Evolutionary conservation across 1,284 basidiomycete genomes (phyloP), one percentile per base, ranked within the genome.

Genomic region (Veloboletus limbatus): DNA sequence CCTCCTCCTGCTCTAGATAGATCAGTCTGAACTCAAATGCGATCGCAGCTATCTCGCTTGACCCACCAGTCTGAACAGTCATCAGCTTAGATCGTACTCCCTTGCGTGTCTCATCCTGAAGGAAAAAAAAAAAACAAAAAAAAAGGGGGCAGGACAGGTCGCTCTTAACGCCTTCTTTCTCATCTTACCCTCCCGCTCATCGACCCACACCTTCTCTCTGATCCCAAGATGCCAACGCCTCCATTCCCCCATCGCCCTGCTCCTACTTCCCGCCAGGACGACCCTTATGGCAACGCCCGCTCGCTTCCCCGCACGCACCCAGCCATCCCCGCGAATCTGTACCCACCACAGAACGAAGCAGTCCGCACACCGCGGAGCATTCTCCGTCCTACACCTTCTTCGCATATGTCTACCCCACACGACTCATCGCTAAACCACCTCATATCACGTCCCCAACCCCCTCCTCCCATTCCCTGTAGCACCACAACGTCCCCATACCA

Each of bases 161-260:
- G n/a, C n/a, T n/a, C n/a, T n/a, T n/a, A n/a, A n/a, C n/a, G n/a
- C n/a, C n/a, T n/a, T n/a, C n/a, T n/a, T n/a, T n/a, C n/a, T n/a
- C n/a, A n/a, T n/a, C n/a, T n/a, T n/a, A n/a, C n/a, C n/a, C n/a
- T n/a, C n/a, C n/a, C n/a, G n/a, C n/a, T n/a, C n/a, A n/a, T n/a
- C n/a, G n/a, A n/a, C n/a, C n/a, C n/a, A n/a, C n/a, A n/a, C n/a
- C n/a, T n/a, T n/a, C n/a, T n/a, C n/a, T n/a, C n/a, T n/a, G n/a
- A n/a, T n/a, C n/a, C n/a, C n/a, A n/a, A n/a, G n/a, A 61, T 61
- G 58, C 21, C 57, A 31, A 30, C 40, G 3, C 24, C 60, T 38
- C 54, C 62, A 5, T 61, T 61, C 3, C 44, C 45, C 16, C 56
- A 50, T 50, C 58, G 50, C 16, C 54, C 53, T 24, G 9, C 5